Base-by-base conservation (phyloP, 2,329 filamentous ascomycete species). In the Escovopsis sp. region DNA sequence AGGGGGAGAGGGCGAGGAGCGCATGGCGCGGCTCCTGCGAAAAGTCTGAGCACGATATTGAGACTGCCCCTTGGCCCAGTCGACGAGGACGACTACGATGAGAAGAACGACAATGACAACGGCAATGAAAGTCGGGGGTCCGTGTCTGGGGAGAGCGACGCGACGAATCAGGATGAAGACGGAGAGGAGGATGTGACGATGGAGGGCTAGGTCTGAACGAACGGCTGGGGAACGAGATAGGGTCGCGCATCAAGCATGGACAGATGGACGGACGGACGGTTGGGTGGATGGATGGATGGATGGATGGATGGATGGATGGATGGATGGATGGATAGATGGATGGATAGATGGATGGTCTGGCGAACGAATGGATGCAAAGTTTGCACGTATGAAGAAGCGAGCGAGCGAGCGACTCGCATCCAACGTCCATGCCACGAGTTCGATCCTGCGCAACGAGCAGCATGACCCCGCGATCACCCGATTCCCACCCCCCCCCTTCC, bases 21-120 rank as follows among this genome's bases (percentile, higher is more conserved):
- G 15, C 31, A 10, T 30, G 35, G 16, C n/a, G 18, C 8, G 42
- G 47, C 32, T 8, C 33, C 36, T 16, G 16, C 25, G 16, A 4
- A 23, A 13, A 28, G 31, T 10, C 14, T 33, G 19, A 43, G 35
- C 16, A 36, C 35, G 13, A 31, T 57, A 27, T 59, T 57, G 5
- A 55, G 45, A 11, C 53, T 54, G 2, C 61, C 58, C 8, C 57
- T 56, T 5, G 39, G 35, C 4, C 47, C 43, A 19, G 45, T 44
- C 31, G 48, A 54, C 8, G 48, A 47, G 1, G 46, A 46, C 3
- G 37, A 35, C 12, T 32, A 39, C 13, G 41, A 39, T 3, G 39
- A 42, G 10, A 33, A 43, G 10, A 39, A 39, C 4, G 43, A 48
- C 31, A 45, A 48, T 6, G 45, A 44, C 7, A 45, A 44, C n/a